phyloP scores from a whole-genome alignment of 805 yeast genomes.

The Candida coquimbonensis region DNA sequence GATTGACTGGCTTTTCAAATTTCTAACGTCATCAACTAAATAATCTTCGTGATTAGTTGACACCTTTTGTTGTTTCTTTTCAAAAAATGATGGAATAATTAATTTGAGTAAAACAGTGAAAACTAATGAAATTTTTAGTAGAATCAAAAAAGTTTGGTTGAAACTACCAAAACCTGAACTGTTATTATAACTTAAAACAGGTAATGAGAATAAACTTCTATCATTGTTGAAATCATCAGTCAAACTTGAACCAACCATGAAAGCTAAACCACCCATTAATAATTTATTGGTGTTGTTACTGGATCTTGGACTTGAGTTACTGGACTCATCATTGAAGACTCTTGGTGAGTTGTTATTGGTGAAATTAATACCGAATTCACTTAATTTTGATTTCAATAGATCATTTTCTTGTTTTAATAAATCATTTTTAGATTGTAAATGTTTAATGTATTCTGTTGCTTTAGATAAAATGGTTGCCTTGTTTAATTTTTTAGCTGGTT shows the following conservation, averaged over 20 bases:
- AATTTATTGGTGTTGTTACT: constrained; percentile 35
- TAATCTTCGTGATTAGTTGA: not conserved
- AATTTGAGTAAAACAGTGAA: constrained; percentile 23
- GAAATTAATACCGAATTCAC: constrained; percentile 1
- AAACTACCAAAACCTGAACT: constrained; percentile 21
- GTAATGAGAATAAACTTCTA: constrained; percentile 42
- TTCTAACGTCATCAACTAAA: constrained; percentile 18
- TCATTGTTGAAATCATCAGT: constrained; percentile 43
- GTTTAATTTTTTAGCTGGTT: constrained; percentile 70
- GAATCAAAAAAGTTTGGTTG: constrained; percentile 21
- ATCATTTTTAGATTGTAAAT: constrained; percentile 58
- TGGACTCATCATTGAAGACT: constrained; percentile 3
- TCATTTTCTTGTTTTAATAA: constrained; percentile 41
- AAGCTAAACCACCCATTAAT: constrained; percentile 57
- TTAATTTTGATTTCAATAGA: constrained; percentile 25
- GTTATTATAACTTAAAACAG: constrained; percentile 30
- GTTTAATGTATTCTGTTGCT: constrained; percentile 72
- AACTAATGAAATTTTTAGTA: constrained; percentile 23
- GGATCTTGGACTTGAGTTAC: not conserved
- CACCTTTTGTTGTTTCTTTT: constrained; percentile 3
- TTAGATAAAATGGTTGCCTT: constrained; percentile 72
- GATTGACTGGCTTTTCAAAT: constrained; percentile 12
- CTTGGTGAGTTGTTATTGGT: constrained; percentile 3
- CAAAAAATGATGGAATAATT: constrained; percentile 16
- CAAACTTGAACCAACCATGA: constrained; percentile 55